phyloP scores from a whole-genome alignment of 2,329 filamentous ascomycete species.

The Tolypocladium tundrense region DNA sequence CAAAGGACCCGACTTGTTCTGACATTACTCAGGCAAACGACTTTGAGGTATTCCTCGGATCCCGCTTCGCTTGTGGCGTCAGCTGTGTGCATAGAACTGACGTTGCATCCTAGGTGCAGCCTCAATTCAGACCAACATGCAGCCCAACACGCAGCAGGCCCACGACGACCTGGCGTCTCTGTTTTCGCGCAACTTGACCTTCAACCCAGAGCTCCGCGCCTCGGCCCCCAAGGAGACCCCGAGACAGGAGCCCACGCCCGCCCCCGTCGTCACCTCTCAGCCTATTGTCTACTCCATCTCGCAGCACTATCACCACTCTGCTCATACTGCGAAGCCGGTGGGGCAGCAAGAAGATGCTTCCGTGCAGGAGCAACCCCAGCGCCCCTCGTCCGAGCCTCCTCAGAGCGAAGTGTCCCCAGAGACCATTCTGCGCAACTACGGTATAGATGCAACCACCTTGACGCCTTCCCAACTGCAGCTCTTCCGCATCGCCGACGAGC shows the following conservation, averaged over 20 bases:
- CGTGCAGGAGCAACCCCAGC: constrained; percentile 24
- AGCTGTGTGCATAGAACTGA: neutral
- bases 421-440: constrained; percentile 51
- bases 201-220: constrained; percentile 33
- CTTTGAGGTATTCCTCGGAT: neutral
- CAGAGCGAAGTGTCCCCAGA: constrained; percentile 42
- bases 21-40: neutral
- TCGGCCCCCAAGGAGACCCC: constrained; percentile 12
- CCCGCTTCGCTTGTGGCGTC: neutral
- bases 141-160: constrained; percentile 37
- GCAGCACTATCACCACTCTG: constrained; percentile 75
- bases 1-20: neutral
- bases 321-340: constrained; percentile 41
- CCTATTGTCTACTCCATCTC: constrained; percentile 63
- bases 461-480: constrained; percentile 68
- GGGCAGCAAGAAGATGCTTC: constrained; percentile 15
- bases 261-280: constrained; percentile 13
- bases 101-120: neutral
- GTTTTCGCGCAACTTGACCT: constrained; percentile 65
- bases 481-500: constrained; percentile 62
- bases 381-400: constrained; percentile 40
- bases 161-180: constrained; percentile 76
- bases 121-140: constrained; percentile 8
- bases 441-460: constrained; percentile 59
- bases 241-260: constrained; percentile 19